Evolutionary conservation across 2,329 filamentous ascomycete genomes (phyloP).

Genomic region (Neonectria coccinea): DNA sequence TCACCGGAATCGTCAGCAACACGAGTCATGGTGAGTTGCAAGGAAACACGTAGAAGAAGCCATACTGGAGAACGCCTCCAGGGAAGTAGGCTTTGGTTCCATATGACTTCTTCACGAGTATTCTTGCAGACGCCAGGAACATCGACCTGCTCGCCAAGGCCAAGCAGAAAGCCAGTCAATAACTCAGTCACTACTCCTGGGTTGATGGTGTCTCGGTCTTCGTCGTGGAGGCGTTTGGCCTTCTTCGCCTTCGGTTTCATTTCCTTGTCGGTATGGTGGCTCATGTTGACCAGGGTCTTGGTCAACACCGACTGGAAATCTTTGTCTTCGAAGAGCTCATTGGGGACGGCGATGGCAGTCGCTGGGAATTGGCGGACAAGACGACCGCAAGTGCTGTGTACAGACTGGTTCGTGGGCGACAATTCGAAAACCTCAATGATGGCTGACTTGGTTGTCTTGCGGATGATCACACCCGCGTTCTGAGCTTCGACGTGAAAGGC

Average conservation of each 20-base stretch:
- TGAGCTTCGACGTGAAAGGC: slow-evolving; percentile 26
- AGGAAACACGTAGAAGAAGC: slow-evolving; percentile 64
- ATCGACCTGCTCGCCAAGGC: slow-evolving; percentile 47
- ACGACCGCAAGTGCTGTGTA: slow-evolving; percentile 21
- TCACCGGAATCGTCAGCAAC: not conserved
- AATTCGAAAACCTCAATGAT: slow-evolving; percentile 31
- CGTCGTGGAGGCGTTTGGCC: slow-evolving; percentile 48
- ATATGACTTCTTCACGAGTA: slow-evolving; percentile 67
- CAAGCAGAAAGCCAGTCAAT: slow-evolving; percentile 53
- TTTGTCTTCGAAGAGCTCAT: slow-evolving; percentile 8
- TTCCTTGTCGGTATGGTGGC: slow-evolving; percentile 37
- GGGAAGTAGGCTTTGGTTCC: slow-evolving; percentile 38
- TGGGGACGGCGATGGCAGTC: slow-evolving; percentile 8
- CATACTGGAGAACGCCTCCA: slow-evolving; percentile 67
- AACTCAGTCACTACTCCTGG: slow-evolving; percentile 65
- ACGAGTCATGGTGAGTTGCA: slow-evolving; percentile 53
- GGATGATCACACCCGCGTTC: slow-evolving; percentile 33
- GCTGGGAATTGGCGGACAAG: slow-evolving; percentile 30
- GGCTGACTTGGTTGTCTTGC: not conserved
- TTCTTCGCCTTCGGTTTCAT: slow-evolving; percentile 51
- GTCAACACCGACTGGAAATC: slow-evolving; percentile 39
- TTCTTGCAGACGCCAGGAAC: slow-evolving; percentile 57
- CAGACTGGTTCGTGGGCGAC: slow-evolving; percentile 25
- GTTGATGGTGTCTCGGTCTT: slow-evolving; percentile 61
- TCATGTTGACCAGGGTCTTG: slow-evolving; percentile 48